Conservation (phyloP, 2,329 filamentous ascomycete species). For the Colletotrichum incanum region DNA sequence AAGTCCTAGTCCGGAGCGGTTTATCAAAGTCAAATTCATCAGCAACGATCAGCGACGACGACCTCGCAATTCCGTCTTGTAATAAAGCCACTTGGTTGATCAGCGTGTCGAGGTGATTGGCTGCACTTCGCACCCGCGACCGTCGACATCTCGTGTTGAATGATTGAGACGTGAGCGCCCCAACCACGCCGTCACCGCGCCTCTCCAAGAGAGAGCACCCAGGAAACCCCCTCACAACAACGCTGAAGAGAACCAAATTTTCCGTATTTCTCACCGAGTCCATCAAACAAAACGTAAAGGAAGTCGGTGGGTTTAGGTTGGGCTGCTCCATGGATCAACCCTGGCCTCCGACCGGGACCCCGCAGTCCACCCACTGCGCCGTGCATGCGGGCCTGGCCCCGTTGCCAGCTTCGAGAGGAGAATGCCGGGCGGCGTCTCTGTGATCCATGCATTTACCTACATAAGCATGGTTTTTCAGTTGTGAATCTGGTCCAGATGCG, state of each 20-base stretch:
- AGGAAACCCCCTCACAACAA: not conserved
- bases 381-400: conserved; percentile 42
- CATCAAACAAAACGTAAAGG: not conserved
- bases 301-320: not conserved
- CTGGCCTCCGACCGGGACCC: not conserved
- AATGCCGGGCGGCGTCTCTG: conserved; percentile 39
- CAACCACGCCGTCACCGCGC: not conserved
- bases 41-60: not conserved
- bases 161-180: not conserved
- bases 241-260: not conserved
- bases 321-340: conserved; percentile 35
- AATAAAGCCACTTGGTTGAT: not conserved
- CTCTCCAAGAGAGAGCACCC: not conserved
- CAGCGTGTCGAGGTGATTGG: not conserved
- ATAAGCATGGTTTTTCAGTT: not conserved
- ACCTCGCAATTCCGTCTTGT: not conserved
- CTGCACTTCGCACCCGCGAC: not conserved
- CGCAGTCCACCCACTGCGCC: conserved; percentile 43
- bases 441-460: conserved; percentile 23
- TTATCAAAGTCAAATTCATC: not conserved
- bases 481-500: not conserved
- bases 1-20: not conserved
- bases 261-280: not conserved
- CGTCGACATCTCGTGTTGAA: not conserved
- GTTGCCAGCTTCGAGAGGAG: conserved; percentile 41